These are phyloP conservation scores for Albugo candida DNA, from an alignment of 352 stramenopile genomes.

Conservation along the genomic window DNA sequence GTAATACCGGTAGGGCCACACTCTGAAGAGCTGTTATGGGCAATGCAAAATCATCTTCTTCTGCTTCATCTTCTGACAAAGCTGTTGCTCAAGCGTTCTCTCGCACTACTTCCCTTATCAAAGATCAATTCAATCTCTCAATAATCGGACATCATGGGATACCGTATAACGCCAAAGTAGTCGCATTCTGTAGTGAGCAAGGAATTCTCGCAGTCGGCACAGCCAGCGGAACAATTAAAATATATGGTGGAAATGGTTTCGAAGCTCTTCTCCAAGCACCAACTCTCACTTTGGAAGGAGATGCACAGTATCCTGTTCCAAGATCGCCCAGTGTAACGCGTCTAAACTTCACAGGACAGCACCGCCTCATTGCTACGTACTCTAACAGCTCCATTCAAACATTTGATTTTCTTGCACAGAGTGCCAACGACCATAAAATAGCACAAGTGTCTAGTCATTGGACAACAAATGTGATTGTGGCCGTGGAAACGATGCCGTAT, in stretches of 20 bases:
- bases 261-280: constrained; percentile 28
- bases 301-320: neutral
- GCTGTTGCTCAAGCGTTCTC: constrained; percentile 21
- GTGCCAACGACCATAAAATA: no score
- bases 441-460: constrained; percentile 13
- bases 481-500: constrained; percentile 40
- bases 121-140: constrained; percentile 25
- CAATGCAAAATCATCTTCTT: no score
- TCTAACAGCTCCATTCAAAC: constrained; percentile 42
- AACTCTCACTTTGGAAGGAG: neutral
- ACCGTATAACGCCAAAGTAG: constrained; percentile 27
- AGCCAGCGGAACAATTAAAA: constrained; percentile 33
- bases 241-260: constrained; percentile 38
- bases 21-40: no score
- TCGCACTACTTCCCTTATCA: constrained; percentile 16
- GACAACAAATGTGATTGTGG: constrained; percentile 44
- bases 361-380: constrained; percentile 41
- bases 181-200: constrained; percentile 40
- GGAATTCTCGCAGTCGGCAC: constrained; percentile 51
- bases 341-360: constrained; percentile 41
- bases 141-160: constrained; percentile 41
- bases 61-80: constrained; percentile 8
- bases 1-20: no score
- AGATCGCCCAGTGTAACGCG: constrained; percentile 20
- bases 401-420: constrained; percentile 18